These are phyloP conservation scores for Termitomyces sp. DNA, from an alignment of 768 basidiomycete species.

Conservation along the genomic window DNA sequence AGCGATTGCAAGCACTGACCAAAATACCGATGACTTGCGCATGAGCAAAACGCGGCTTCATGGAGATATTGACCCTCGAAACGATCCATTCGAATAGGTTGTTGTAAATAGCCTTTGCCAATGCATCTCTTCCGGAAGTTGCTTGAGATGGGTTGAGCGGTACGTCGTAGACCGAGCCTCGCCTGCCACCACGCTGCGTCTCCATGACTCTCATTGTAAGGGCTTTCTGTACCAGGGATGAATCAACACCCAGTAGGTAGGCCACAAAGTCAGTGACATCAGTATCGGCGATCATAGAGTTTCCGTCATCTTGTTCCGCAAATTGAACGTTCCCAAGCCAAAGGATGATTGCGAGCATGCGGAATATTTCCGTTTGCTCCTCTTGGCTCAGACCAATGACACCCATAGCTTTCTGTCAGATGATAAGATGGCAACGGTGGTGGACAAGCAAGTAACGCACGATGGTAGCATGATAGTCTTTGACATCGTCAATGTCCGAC, in stretches of 20 bases:
- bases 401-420: conserved; percentile 80
- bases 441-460: conserved; percentile 37
- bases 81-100: conserved; percentile 99
- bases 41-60: conserved; percentile 76
- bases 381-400: conserved; percentile 79
- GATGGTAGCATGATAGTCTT: conserved; percentile 85
- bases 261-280: conserved; percentile 93
- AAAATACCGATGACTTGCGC: conserved; percentile 91
- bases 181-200: conserved; percentile 85
- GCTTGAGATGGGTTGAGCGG: conserved; percentile 94
- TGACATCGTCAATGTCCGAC: conserved; percentile 80
- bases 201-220: conserved; percentile 84
- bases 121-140: conserved; percentile 79
- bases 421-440: conserved; percentile 1
- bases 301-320: conserved; percentile 83
- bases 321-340: conserved; percentile 98
- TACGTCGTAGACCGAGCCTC: conserved; percentile 97
- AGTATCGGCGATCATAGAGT: conserved; percentile 73
- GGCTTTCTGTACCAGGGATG: conserved; percentile 76
- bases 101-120: conserved; percentile 96
- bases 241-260: conserved; percentile 88
- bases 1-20: conserved; percentile 32
- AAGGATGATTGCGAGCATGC: conserved; percentile 85
- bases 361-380: conserved; percentile 91
- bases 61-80: conserved; percentile 89